Conservation (phyloP, 371 early-diverging fungal species). For the Mortierella sp. region DNA sequence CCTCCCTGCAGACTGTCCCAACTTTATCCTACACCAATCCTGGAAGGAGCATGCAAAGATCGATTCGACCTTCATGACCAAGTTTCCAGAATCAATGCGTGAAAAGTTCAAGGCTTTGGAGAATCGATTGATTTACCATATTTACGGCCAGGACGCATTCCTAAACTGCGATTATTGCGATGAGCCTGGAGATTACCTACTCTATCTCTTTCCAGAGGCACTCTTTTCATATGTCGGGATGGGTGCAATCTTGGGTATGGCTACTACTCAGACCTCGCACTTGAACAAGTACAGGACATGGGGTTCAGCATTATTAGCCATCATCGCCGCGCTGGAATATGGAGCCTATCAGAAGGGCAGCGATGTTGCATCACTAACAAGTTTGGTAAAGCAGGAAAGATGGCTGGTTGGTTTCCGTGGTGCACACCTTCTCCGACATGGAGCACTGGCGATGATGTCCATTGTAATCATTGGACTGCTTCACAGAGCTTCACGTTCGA, state of each 20-base stretch:
- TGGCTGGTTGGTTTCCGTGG: slow-evolving; percentile 24
- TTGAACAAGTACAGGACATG: slow-evolving; percentile 40
- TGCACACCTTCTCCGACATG: slow-evolving; percentile 23
- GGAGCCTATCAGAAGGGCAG: slow-evolving; percentile 14
- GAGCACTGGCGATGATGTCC: slow-evolving; percentile 27
- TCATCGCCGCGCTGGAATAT: slow-evolving; percentile 23
- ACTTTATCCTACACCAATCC: slow-evolving; percentile 46
- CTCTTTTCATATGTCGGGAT: slow-evolving; percentile 40
- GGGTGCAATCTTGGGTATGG: slow-evolving; percentile 42
- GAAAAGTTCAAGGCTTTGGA: slow-evolving; percentile 47
- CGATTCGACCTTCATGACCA: slow-evolving; percentile 27
- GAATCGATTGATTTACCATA: slow-evolving; percentile 31
- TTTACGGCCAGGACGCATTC: slow-evolving; percentile 48
- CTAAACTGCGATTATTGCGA: slow-evolving; percentile 39
- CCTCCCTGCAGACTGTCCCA: slow-evolving; percentile 41
- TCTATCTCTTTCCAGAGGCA: slow-evolving; percentile 31
- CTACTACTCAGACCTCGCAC: slow-evolving; percentile 39
- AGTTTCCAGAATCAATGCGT: slow-evolving; percentile 35
- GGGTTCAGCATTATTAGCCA: slow-evolving; percentile 34
- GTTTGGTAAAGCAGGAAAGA: slow-evolving; percentile 13
- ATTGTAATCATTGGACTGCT: slow-evolving; percentile 24
- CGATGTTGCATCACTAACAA: slow-evolving; percentile 9
- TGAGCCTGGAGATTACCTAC: slow-evolving; percentile 30
- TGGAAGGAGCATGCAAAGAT: slow-evolving; percentile 29
- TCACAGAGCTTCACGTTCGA: slow-evolving; percentile 13